These are phyloP conservation scores for Colletotrichum godetiae DNA, from an alignment of 2,329 filamentous ascomycete genomes.

Conservation along the genomic window DNA sequence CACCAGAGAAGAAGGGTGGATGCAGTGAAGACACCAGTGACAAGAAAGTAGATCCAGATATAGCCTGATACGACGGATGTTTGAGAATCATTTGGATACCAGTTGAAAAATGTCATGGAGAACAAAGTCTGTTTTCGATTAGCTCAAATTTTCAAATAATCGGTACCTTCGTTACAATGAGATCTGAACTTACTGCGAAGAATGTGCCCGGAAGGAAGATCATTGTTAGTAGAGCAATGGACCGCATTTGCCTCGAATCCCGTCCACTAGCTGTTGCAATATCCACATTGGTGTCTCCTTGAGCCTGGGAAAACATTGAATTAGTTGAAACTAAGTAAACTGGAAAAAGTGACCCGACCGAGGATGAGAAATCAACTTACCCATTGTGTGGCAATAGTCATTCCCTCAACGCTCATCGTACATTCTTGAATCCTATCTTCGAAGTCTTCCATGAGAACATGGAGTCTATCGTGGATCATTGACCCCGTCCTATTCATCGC, in stretches of 20 bases:
- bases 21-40: not conserved
- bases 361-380: slow-evolving; percentile 33
- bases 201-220: slow-evolving; percentile 46
- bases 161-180: no score
- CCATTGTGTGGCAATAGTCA: slow-evolving; percentile 50
- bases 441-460: slow-evolving; percentile 43
- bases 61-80: not conserved
- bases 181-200: slow-evolving; percentile 42
- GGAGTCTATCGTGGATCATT: slow-evolving; percentile 37
- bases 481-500: slow-evolving; percentile 14
- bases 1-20: not conserved
- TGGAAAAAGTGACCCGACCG: no score
- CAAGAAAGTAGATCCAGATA: slow-evolving; percentile 5
- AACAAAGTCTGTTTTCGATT: not conserved
- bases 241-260: slow-evolving; percentile 45
- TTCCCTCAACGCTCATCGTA: slow-evolving; percentile 47
- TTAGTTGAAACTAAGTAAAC: no score
- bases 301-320: no score
- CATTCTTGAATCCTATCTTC: slow-evolving; percentile 46
- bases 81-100: not conserved
- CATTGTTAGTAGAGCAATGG: slow-evolving; percentile 45
- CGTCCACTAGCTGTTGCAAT: slow-evolving; percentile 42
- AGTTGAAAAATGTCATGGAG: not conserved
- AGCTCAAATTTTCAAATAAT: no score
- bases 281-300: slow-evolving; percentile 45